A percentile compares a stretch with the other conserved stretches of the same genome.
Conservation (phyloP, 192 early-diverging fungal species). For the Jimgerdemannia lactiflua region DNA sequence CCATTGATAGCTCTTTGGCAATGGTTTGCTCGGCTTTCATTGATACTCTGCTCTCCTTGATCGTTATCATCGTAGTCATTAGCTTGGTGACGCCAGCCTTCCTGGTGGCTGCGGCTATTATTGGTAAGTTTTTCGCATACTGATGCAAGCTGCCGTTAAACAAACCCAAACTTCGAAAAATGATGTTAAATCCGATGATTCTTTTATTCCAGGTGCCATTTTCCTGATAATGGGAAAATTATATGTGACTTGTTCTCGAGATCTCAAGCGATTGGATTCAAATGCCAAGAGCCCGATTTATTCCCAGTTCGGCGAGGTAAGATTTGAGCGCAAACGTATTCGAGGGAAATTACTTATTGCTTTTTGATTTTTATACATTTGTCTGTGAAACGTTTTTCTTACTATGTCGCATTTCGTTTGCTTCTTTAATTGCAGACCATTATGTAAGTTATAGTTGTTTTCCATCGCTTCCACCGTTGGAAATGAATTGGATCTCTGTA, state of each 20-base stretch:
- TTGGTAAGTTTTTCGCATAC: slow-evolving; percentile 9
- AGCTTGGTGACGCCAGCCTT: slow-evolving; percentile 61
- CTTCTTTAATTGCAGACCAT: slow-evolving; percentile 35
- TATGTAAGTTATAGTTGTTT: slow-evolving; percentile 38
- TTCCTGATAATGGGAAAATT: slow-evolving; percentile 32
- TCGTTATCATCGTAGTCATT: slow-evolving; percentile 51
- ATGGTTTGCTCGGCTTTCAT: slow-evolving; percentile 5
- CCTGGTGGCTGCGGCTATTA: slow-evolving; percentile 44
- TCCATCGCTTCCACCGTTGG: no score
- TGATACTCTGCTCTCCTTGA: background rate
- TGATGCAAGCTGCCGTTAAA: background rate
- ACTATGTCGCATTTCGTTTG: slow-evolving; percentile 58
- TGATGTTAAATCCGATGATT: background rate
- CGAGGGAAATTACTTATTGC: no score
- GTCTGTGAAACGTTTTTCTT: slow-evolving; percentile 31
- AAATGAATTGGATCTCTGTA: no score
- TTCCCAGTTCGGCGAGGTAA: slow-evolving; percentile 56
- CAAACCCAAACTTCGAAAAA: background rate
- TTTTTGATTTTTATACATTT: background rate
- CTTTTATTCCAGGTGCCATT: slow-evolving; percentile 5
- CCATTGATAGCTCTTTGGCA: slow-evolving; percentile 45
- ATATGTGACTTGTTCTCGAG: slow-evolving; percentile 76
- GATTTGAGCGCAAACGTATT: background rate
- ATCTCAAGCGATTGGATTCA: slow-evolving; percentile 89
- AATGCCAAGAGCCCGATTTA: slow-evolving; percentile 73